Conservation (phyloP, 768 basidiomycete genomes). For the Phlebiopsis flavidoalba region DNA sequence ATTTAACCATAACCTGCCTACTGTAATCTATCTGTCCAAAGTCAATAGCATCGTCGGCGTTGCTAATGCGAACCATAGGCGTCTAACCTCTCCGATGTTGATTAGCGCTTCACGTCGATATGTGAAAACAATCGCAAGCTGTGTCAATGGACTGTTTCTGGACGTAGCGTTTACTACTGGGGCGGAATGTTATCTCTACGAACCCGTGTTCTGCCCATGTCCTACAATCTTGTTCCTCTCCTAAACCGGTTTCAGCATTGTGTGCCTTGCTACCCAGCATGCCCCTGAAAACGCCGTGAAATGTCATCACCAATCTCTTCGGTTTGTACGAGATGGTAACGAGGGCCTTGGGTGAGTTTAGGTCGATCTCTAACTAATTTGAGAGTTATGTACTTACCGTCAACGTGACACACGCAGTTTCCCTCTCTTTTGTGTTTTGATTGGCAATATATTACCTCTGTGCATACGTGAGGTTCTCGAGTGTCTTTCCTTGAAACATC, state of each 20-base stretch:
- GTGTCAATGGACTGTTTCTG: conserved; percentile 51
- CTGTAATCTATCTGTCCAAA: too few relatives aligned
- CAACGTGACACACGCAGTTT: too few relatives aligned
- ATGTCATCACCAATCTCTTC: conserved; percentile 58
- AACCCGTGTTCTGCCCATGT: conserved; percentile 47
- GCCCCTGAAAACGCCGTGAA: conserved; percentile 34
- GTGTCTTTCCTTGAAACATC: neutral
- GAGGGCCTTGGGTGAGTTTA: conserved; percentile 52
- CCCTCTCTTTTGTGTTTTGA: conserved; percentile 57
- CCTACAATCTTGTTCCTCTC: conserved; percentile 60
- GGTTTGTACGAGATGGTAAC: conserved; percentile 63
- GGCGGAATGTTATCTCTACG: conserved; percentile 51
- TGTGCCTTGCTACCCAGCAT: conserved; percentile 55
- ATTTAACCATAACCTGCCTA: too few relatives aligned
- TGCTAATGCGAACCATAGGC: too few relatives aligned
- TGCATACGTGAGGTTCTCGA: conserved; percentile 8
- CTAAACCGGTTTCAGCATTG: conserved; percentile 54
- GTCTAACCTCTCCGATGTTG: conserved; percentile 12
- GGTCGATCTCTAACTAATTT: too few relatives aligned
- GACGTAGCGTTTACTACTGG: conserved; percentile 40
- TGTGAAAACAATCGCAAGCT: conserved; percentile 38
- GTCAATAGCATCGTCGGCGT: too few relatives aligned
- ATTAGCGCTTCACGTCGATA: conserved; percentile 47
- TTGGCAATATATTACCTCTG: conserved; percentile 60
- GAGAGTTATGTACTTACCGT: too few relatives aligned